Conservation (phyloP, 2,329 filamentous ascomycete species). For the Aspergillus sp. region DNA sequence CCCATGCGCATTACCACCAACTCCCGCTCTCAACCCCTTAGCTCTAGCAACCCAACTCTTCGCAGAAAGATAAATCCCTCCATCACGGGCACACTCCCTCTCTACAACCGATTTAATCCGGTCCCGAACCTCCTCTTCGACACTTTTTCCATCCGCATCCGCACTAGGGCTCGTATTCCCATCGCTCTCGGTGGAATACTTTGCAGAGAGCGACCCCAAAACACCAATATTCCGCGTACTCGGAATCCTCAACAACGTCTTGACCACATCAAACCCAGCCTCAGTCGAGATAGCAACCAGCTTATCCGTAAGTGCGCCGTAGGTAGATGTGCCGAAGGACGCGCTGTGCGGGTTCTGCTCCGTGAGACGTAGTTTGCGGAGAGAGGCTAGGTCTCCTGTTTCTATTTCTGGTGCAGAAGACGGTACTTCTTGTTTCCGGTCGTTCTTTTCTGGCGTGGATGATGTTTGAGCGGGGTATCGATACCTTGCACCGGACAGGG, state of each 20-base stretch:
- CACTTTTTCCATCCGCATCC: too few species aligned
- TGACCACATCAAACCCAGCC: conserved; percentile 75
- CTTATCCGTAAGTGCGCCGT: conserved; percentile 80
- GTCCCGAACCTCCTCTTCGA: conserved; percentile 52
- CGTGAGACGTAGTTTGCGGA: conserved; percentile 37
- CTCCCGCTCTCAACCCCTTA: conserved; percentile 47
- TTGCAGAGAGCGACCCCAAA: conserved; percentile 58
- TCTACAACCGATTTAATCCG: conserved; percentile 64
- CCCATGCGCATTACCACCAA: conserved; percentile 42
- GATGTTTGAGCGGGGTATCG: conserved; percentile 47
- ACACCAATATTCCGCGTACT: conserved; percentile 85
- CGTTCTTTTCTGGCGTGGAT: neutral
- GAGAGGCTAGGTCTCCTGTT: conserved; percentile 41
- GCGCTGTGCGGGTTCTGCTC: conserved; percentile 23
- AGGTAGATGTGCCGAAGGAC: conserved; percentile 63
- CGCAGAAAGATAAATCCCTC: conserved; percentile 45
- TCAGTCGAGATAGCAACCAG: conserved; percentile 67
- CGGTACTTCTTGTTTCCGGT: too few species aligned
- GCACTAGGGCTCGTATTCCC: neutral
- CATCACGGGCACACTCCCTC: conserved; percentile 48
- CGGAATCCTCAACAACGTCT: conserved; percentile 84
- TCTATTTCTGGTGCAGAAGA: neutral
- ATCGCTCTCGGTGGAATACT: neutral
- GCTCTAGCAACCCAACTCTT: conserved; percentile 54
- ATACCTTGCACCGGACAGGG: conserved; percentile 71